Evolutionary conservation across 805 yeast species (phyloP).

Genomic region (Clavispora asparagi): DNA sequence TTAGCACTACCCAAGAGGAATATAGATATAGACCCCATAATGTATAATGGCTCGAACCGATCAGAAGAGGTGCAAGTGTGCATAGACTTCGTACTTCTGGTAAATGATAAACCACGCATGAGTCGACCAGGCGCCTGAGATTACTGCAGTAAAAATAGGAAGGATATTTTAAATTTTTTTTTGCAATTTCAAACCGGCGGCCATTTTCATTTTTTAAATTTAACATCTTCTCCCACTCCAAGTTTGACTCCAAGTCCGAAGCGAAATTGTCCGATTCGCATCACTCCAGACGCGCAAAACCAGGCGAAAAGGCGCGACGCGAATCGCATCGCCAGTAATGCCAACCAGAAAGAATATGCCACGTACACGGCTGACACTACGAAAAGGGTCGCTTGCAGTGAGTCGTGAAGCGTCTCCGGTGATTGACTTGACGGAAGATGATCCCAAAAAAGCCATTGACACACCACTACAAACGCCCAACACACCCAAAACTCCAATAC

Average conservation of each 20-base stretch:
- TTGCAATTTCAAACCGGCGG: no score
- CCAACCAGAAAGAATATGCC: neutral
- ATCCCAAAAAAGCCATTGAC: neutral
- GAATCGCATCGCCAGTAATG: neutral
- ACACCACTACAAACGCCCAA: neutral
- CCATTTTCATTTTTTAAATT: no score
- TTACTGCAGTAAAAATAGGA: no score
- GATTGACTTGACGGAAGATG: slow-evolving; percentile 10
- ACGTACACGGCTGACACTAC: neutral
- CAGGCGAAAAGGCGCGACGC: slow-evolving; percentile 2
- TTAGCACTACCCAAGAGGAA: neutral
- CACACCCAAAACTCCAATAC: neutral
- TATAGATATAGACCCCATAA: neutral
- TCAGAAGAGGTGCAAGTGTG: no score
- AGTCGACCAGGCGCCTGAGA: no score
- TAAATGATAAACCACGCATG: no score
- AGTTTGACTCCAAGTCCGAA: no score
- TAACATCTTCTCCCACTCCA: no score
- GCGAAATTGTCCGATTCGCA: neutral
- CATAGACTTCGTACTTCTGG: no score
- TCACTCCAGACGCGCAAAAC: neutral
- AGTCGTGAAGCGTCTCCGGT: slow-evolving; percentile 7
- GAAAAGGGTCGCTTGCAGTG: neutral
- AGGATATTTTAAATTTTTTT: no score
- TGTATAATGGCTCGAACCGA: no score